Base-by-base conservation (phyloP, 1,139 yeast species). In the Protomyces lactucae-debilis region DNA sequence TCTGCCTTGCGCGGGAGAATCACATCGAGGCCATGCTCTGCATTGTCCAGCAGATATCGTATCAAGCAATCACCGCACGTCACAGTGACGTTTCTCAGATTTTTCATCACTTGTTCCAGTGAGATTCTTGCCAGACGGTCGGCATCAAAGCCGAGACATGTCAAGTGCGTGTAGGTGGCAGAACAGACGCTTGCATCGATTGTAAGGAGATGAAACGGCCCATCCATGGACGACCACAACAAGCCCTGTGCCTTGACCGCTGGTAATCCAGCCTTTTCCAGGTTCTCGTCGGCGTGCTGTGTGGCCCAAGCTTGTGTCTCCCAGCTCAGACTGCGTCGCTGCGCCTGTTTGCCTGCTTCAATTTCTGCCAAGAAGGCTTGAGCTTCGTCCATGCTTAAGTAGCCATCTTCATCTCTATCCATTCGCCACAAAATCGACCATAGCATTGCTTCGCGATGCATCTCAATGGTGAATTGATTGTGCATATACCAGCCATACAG, bases 401-500 rank as follows among this genome's bases (percentile, higher is more conserved):
- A 12, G 18, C 57, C 57, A 23, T 54, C 57, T 14, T 21, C 51
- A 14, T 54, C 37, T 9, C 51, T n/a, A 14, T 54, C 57, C 37
- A 39, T 39, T 3, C 36, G 28, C 57, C 23, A 10, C 16, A 39
- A 18, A 3, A 37, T 6, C 2, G 57, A 37, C 57, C 57, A 54
- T 3, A 54, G 48, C 32, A 54, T 21, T 10, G 57, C 57, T 32
- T 54, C 57, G 46, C 57, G 57, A 28, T 54, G 57, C 57, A 54
- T 54, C n/a, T 54, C 57, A 23, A 39, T 21, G 16, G 57, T 54
- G 18, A 37, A 54, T 16, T 39, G 51, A 28, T 36, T 54, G 48
- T 54, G 57, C 39, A 54, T 14, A 18, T 54, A 54, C 57, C 57
- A 54, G 14, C 28, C 16, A 39, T 54, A 54, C 14, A 54, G 3